Conservation (phyloP, 768 basidiomycete genomes). For the Panaeolus papilionaceus region DNA sequence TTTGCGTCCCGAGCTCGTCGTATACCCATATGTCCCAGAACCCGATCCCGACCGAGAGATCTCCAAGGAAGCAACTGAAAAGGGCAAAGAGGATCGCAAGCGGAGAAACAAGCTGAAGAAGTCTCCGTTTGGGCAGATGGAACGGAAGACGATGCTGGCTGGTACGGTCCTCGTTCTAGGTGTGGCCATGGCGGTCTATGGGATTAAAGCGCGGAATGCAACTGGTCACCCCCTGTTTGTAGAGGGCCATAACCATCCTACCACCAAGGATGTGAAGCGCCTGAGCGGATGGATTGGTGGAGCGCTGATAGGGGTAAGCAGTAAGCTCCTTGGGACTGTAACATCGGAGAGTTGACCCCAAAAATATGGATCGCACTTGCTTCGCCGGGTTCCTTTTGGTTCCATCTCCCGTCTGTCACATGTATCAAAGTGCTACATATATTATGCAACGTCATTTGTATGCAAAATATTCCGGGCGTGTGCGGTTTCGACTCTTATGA, state of each 20-base stretch:
- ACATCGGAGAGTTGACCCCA: slow-evolving; percentile 13
- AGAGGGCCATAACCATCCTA: slow-evolving; percentile 28
- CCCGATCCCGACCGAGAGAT: slow-evolving; percentile 23
- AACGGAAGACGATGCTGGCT: slow-evolving; percentile 56
- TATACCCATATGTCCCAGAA: slow-evolving; percentile 49
- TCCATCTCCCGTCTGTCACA: neutral
- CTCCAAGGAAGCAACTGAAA: slow-evolving; percentile 23
- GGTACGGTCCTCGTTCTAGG: slow-evolving; percentile 75
- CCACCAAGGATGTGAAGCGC: slow-evolving; percentile 29
- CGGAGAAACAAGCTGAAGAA: slow-evolving; percentile 31
- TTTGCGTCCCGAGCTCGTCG: slow-evolving; percentile 56
- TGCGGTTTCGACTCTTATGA: neutral
- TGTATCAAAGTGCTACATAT: neutral
- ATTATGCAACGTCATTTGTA: no score
- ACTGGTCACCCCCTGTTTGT: slow-evolving; percentile 27
- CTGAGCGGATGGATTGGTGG: slow-evolving; percentile 32
- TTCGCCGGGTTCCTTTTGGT: no score
- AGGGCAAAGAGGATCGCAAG: slow-evolving; percentile 29
- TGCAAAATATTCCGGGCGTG: neutral
- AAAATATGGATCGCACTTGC: no score
- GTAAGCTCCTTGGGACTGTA: slow-evolving; percentile 26
- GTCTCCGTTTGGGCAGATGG: slow-evolving; percentile 34
- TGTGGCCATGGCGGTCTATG: slow-evolving; percentile 70
- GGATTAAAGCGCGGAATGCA: slow-evolving; percentile 39
- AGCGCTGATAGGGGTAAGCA: slow-evolving; percentile 28